Conservation (phyloP, 495 filamentous ascomycete genomes). For the Lasiosphaeria miniovina region DNA sequence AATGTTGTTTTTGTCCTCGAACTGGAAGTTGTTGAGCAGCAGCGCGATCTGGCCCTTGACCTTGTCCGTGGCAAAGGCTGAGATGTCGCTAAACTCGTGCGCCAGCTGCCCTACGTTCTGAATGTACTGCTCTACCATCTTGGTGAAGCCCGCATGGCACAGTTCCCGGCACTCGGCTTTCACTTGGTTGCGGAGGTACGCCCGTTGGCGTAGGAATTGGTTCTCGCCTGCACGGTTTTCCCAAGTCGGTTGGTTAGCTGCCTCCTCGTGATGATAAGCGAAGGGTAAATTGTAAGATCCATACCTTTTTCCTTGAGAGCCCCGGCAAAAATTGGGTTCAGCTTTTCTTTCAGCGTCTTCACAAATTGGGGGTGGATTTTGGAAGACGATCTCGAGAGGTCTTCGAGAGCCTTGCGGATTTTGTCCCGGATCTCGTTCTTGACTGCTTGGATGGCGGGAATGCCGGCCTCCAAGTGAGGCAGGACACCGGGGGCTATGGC, state of each 20-base stretch:
- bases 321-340: neutral
- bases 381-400: neutral
- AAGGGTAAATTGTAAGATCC: neutral
- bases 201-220: conserved; percentile 5
- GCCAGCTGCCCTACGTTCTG: neutral
- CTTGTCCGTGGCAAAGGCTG: neutral
- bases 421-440: conserved; percentile 1
- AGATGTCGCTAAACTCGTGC: neutral
- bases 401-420: neutral
- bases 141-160: neutral
- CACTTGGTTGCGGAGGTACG: neutral
- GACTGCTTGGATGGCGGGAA: neutral
- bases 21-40: conserved; percentile 16
- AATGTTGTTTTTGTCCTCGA: neutral
- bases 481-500: conserved; percentile 10
- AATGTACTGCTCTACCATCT: conserved; percentile 4
- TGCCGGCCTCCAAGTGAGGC: neutral
- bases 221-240: conserved; percentile 1
- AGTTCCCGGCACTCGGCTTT: neutral
- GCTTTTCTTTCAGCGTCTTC: neutral
- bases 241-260: neutral
- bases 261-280: no score
- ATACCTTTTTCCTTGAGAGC: conserved; percentile 12
- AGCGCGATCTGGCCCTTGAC: conserved; percentile 7
- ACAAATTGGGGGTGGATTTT: conserved; percentile 9